Evolutionary conservation across 768 basidiomycete species (phyloP).

Genomic region (Lyophyllum semitale): DNA sequence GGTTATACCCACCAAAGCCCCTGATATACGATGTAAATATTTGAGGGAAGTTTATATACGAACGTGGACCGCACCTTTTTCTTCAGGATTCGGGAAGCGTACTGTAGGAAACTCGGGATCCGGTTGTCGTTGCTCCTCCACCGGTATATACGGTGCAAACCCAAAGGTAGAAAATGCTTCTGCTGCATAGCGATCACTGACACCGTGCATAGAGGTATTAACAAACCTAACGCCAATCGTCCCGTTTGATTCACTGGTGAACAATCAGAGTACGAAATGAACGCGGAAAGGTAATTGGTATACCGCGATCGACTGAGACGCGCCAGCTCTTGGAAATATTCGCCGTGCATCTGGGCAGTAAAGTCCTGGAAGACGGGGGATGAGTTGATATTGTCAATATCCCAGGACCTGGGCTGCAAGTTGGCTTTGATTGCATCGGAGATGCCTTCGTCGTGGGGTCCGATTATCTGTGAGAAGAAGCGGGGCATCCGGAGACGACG

Average conservation of each 20-base stretch:
- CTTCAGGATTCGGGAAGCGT: conserved; percentile 87
- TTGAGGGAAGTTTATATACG: not conserved
- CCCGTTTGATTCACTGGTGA: conserved; percentile 34
- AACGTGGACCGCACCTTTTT: conserved; percentile 56
- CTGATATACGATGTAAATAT: conserved; percentile 25
- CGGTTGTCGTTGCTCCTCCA: conserved; percentile 66
- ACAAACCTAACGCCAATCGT: conserved; percentile 58
- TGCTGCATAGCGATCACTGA: conserved; percentile 66
- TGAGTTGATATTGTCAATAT: conserved; percentile 29
- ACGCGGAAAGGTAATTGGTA: not conserved
- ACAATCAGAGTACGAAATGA: not conserved
- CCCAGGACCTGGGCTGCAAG: conserved; percentile 54
- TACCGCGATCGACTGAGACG: conserved; percentile 30
- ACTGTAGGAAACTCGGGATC: conserved; percentile 89
- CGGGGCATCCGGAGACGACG: not conserved
- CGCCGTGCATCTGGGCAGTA: conserved; percentile 58
- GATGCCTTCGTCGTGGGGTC: conserved; percentile 81
- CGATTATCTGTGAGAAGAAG: conserved; percentile 62
- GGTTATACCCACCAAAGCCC: conserved; percentile 44
- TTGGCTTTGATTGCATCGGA: conserved; percentile 63
- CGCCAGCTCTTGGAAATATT: conserved; percentile 53
- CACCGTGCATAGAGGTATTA: conserved; percentile 91
- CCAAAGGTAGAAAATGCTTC: conserved; percentile 61
- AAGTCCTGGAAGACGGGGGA: conserved; percentile 54
- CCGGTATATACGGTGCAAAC: conserved; percentile 60